Conservation (phyloP, 139 green algal genomes). For the Zygnema cylindricum region DNA sequence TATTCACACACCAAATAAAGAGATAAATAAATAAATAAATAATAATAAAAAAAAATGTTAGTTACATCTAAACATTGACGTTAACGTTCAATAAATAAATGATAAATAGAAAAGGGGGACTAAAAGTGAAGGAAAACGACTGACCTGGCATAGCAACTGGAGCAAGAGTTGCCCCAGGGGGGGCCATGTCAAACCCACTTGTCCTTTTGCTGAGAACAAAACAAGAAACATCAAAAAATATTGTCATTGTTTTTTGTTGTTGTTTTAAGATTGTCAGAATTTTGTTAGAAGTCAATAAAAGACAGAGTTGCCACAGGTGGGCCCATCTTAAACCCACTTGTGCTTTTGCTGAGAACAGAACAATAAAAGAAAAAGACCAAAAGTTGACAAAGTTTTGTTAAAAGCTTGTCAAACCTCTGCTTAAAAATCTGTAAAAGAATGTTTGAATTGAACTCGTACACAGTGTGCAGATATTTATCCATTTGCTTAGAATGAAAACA, state of each 20-base stretch:
- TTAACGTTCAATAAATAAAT: neutral
- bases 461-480: no score
- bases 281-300: no score
- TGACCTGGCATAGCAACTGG: conserved; percentile 4
- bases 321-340: conserved; percentile 36
- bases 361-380: neutral
- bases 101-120: neutral
- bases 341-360: neutral
- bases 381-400: no score
- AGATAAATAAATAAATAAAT: neutral
- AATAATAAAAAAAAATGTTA: neutral
- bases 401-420: no score
- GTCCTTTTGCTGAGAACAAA: neutral
- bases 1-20: neutral
- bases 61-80: conserved; percentile 6
- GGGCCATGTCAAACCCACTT: conserved; percentile 40
- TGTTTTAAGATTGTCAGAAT: neutral
- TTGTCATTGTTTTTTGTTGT: neutral
- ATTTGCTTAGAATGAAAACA: no score
- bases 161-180: conserved; percentile 17
- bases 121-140: neutral
- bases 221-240: neutral
- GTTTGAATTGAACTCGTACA: no score
- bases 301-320: conserved; percentile 22
- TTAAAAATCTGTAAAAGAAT: no score